Conservation (phyloP, 2,329 filamentous ascomycete genomes). For the Aotearoamyces nothofagi region DNA sequence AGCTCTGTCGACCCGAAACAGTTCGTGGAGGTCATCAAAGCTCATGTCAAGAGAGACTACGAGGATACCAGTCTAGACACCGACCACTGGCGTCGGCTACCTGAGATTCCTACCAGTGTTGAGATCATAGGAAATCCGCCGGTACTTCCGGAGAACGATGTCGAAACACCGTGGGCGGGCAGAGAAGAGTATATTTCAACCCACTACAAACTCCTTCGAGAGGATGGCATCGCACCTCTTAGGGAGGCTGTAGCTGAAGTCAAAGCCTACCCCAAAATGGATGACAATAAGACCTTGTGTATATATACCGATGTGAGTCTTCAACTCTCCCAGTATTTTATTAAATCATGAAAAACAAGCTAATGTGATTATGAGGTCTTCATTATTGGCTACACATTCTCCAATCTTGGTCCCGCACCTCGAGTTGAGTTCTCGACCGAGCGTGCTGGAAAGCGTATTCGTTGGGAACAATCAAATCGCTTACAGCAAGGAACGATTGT, state of each 20-base stretch:
- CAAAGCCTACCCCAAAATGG: slow-evolving; percentile 32
- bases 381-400: slow-evolving; percentile 48
- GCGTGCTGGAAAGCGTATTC: slow-evolving; percentile 47
- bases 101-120: slow-evolving; percentile 36
- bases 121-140: slow-evolving; percentile 31
- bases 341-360: no score
- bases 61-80: background rate
- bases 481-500: slow-evolving; percentile 37
- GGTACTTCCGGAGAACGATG: slow-evolving; percentile 32
- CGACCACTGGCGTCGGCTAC: slow-evolving; percentile 22
- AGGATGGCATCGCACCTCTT: slow-evolving; percentile 57
- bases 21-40: background rate
- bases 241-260: slow-evolving; percentile 48
- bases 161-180: slow-evolving; percentile 39
- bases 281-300: slow-evolving; percentile 40
- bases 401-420: slow-evolving; percentile 45
- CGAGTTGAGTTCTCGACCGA: slow-evolving; percentile 56
- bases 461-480: slow-evolving; percentile 41
- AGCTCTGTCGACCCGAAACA: background rate
- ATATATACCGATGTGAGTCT: slow-evolving; percentile 54
- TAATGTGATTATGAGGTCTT: slow-evolving; percentile 39
- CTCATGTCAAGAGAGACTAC: slow-evolving; percentile 6
- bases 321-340: background rate
- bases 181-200: slow-evolving; percentile 53
- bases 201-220: slow-evolving; percentile 62